These are phyloP conservation scores for Gyromitra esculenta DNA, from an alignment of 2,329 filamentous ascomycete species.

Conservation along the genomic window DNA sequence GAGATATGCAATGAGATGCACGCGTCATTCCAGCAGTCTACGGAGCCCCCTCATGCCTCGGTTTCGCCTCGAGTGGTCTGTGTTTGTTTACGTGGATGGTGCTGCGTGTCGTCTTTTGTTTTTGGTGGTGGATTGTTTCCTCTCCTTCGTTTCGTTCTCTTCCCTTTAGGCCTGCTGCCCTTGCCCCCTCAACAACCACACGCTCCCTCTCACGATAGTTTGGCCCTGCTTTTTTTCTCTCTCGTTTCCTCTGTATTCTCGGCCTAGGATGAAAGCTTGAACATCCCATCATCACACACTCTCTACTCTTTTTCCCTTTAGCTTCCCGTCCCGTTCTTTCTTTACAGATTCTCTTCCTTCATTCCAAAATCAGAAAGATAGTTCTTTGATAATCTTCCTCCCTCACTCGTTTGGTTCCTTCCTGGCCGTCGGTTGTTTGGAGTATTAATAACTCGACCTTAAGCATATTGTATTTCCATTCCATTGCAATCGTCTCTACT, in stretches of 20 bases:
- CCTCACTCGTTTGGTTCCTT: constrained; percentile 21
- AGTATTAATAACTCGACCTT: constrained; percentile 42
- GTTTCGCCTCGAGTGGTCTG: neutral
- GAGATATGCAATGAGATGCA: constrained; percentile 1
- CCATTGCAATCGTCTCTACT: constrained; percentile 8
- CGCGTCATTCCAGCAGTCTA: constrained; percentile 35
- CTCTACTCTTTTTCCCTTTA: constrained; percentile 25
- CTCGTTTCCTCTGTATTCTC: constrained; percentile 26
- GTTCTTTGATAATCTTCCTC: constrained; percentile 5
- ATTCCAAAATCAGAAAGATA: constrained; percentile 29
- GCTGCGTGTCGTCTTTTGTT: neutral
- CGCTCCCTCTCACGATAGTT: constrained; percentile 12
- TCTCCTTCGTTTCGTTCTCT: constrained; percentile 1
- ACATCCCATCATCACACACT: constrained; percentile 14
- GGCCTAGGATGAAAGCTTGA: constrained; percentile 32
- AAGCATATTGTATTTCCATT: constrained; percentile 23
- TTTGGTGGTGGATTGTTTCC: neutral
- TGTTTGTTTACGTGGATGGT: constrained; percentile 34
- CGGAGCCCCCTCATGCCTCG: constrained; percentile 13
- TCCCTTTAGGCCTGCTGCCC: neutral
- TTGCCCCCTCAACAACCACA: constrained; percentile 10
- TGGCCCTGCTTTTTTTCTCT: constrained; percentile 12
- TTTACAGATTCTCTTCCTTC: constrained; percentile 19
- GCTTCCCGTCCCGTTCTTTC: constrained; percentile 5
- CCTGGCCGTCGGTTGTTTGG: constrained; percentile 39